phyloP scores from a whole-genome alignment of 768 basidiomycete genomes.

The Tulasnella sp. region DNA sequence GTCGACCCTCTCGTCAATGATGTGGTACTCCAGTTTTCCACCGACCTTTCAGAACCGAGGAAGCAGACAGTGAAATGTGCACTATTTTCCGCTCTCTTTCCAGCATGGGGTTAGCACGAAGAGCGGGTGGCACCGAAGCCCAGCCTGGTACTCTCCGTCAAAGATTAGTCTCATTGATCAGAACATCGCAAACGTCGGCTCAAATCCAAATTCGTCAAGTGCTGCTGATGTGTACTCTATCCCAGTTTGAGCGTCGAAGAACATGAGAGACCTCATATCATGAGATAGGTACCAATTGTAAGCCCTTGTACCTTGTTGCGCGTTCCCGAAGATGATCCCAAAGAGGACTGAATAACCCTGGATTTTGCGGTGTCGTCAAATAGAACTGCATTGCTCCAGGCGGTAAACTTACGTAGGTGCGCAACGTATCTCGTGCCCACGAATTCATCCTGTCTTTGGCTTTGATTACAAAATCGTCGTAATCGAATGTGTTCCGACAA shows the following conservation, averaged over 20 bases:
- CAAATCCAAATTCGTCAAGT: not conserved
- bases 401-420: not conserved
- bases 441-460: not conserved
- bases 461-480: not conserved
- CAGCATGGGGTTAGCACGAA: too few species aligned
- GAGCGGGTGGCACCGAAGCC: too few species aligned
- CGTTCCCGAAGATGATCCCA: not conserved
- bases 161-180: not conserved
- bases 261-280: not conserved
- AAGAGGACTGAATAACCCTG: not conserved
- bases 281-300: not conserved
- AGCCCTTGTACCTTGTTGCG: not conserved
- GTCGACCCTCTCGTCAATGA: not conserved
- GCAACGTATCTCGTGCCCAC: not conserved
- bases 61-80: too few species aligned
- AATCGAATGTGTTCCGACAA: not conserved
- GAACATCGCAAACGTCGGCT: not conserved
- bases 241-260: not conserved
- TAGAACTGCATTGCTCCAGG: not conserved
- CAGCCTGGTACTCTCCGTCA: too few species aligned
- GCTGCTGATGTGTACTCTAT: not conserved
- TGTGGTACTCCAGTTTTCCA: too few species aligned
- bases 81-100: too few species aligned
- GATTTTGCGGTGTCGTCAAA: not conserved
- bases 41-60: too few species aligned